These are phyloP conservation scores for Hippophae gyantsensis DNA, from an alignment of 306 rosid genomes.

Conservation along the genomic window DNA sequence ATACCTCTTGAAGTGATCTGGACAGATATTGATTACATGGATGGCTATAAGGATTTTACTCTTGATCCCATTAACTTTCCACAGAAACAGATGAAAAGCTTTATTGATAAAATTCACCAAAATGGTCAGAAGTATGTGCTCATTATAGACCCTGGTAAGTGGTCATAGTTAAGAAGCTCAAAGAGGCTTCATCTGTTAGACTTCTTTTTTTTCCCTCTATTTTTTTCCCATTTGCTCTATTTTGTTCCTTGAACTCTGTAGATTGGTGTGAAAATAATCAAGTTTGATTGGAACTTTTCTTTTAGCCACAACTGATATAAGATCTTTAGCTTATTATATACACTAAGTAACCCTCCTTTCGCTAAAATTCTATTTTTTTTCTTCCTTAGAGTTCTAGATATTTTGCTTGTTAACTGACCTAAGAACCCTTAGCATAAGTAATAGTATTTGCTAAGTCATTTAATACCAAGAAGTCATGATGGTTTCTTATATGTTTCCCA, in stretches of 20 bases:
- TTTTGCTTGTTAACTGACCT: too few species aligned
- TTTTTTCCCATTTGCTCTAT: background rate
- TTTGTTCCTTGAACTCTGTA: background rate
- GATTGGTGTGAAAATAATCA: background rate
- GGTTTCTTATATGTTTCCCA: background rate
- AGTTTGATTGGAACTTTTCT: background rate
- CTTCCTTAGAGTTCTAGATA: too few species aligned
- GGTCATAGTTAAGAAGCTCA: background rate
- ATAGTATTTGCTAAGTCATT: too few species aligned
- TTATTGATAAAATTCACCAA: conserved; percentile 53
- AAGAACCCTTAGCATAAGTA: too few species aligned
- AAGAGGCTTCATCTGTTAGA: background rate
- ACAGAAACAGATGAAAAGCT: conserved; percentile 40
- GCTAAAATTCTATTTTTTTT: too few species aligned
- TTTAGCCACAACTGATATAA: background rate
- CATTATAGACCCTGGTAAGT: conserved; percentile 75
- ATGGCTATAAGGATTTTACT: conserved; percentile 72
- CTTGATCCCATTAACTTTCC: conserved; percentile 85
- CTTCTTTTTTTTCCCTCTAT: background rate
- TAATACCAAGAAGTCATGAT: too few species aligned
- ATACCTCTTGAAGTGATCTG: conserved; percentile 93
- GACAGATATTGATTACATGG: conserved; percentile 97
- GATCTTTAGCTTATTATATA: too few species aligned
- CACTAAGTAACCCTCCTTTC: too few species aligned
- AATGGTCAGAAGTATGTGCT: conserved; percentile 73